Evolutionary conservation across 148 eudicot genomes (phyloP).

Genomic region (Rheum nobile): DNA sequence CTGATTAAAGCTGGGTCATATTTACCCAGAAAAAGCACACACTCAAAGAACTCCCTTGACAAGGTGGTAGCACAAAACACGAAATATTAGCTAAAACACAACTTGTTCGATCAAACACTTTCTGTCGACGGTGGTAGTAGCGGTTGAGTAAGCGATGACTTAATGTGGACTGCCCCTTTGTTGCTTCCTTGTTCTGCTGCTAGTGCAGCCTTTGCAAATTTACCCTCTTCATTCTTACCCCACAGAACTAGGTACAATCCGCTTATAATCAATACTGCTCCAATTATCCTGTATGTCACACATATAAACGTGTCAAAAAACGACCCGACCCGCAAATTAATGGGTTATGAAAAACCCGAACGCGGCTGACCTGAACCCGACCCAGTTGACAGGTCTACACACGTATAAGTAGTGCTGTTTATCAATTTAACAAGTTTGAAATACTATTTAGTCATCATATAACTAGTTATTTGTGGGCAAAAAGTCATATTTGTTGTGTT

Average conservation of each 20-base stretch:
- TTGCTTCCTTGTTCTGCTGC: constrained; percentile 50
- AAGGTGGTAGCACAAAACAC: not conserved
- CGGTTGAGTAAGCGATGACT: constrained; percentile 31
- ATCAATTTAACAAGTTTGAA: too few relatives aligned
- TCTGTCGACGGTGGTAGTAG: constrained; percentile 7
- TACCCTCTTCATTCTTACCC: constrained; percentile 86
- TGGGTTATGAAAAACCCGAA: too few relatives aligned
- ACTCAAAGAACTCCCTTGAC: constrained; percentile 3
- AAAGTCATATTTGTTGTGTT: too few relatives aligned
- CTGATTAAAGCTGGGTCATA: not conserved
- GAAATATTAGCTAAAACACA: not conserved
- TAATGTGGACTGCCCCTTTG: constrained; percentile 39
- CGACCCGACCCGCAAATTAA: too few relatives aligned
- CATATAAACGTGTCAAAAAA: not conserved
- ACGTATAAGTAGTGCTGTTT: too few relatives aligned
- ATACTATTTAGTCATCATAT: too few relatives aligned
- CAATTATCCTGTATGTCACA: constrained; percentile 58
- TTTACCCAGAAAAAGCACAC: constrained; percentile 1
- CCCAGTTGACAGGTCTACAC: too few relatives aligned
- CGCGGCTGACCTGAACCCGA: too few relatives aligned
- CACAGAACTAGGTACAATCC: constrained; percentile 89
- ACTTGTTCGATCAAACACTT: constrained; percentile 5
- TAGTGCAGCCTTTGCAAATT: constrained; percentile 54
- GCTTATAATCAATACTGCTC: constrained; percentile 80
- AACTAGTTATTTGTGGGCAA: too few relatives aligned